phyloP scores from a whole-genome alignment of 495 filamentous ascomycete genomes.

The Amniculicola lignicola region DNA sequence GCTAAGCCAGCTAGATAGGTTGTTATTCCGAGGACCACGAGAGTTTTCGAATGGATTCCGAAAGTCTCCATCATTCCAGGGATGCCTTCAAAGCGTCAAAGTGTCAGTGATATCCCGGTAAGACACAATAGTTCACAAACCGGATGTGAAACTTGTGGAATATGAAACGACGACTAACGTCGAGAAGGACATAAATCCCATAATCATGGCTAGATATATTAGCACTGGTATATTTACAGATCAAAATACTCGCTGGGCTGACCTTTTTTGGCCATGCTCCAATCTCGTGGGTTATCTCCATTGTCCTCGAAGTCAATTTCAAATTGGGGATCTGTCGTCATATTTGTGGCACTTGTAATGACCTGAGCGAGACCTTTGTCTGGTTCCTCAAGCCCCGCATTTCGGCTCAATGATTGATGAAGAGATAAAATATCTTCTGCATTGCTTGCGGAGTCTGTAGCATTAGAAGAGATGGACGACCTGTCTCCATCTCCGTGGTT shows the following conservation, averaged over 20 bases:
- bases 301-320: slow-evolving; percentile 73
- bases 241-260: too few relatives aligned
- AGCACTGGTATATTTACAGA: too few relatives aligned
- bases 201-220: too few relatives aligned
- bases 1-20: slow-evolving; percentile 76
- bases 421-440: slow-evolving; percentile 5
- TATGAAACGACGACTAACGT: slow-evolving; percentile 80
- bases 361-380: slow-evolving; percentile 15
- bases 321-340: slow-evolving; percentile 61
- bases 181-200: slow-evolving; percentile 65
- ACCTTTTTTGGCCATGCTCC: slow-evolving; percentile 66
- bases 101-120: neutral
- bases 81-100: slow-evolving; percentile 39
- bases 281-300: slow-evolving; percentile 70
- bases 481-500: slow-evolving; percentile 4
- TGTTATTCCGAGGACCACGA: slow-evolving; percentile 73
- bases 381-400: slow-evolving; percentile 23
- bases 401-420: slow-evolving; percentile 23
- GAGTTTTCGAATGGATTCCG: slow-evolving; percentile 49
- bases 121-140: slow-evolving; percentile 23
- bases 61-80: slow-evolving; percentile 67
- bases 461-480: slow-evolving; percentile 9
- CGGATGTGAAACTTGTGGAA: slow-evolving; percentile 76
- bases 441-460: neutral
- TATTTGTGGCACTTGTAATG: slow-evolving; percentile 45